A percentile compares a stretch with the other conserved stretches of the same genome.
phyloP scores from a whole-genome alignment of 2,329 filamentous ascomycete species.

The Bipolaris oryzae region DNA sequence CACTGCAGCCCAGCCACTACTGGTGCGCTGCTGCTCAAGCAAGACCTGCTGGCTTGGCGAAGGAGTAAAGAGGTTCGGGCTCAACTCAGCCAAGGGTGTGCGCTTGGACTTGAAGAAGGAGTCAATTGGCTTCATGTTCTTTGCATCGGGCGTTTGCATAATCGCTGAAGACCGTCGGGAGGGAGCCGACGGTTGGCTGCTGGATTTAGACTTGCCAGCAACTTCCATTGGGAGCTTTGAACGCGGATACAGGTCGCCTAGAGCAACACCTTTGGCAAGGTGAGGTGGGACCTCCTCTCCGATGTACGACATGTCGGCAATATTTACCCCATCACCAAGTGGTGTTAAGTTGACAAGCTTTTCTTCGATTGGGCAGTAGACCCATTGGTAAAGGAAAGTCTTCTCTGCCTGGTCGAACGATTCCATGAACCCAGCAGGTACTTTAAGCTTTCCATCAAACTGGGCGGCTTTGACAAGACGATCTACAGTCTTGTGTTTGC shows the following conservation, averaged over 20 bases:
- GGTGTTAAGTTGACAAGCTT: slow-evolving; percentile 77
- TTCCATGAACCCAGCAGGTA: slow-evolving; percentile 81
- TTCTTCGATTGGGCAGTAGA: slow-evolving; percentile 79
- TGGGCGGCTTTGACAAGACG: slow-evolving; percentile 80
- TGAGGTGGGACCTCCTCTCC: slow-evolving; percentile 73
- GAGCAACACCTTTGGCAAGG: slow-evolving; percentile 75
- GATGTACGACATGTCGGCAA: slow-evolving; percentile 79
- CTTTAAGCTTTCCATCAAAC: slow-evolving; percentile 83
- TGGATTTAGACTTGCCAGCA: slow-evolving; percentile 41
- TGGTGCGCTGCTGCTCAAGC: slow-evolving; percentile 58
- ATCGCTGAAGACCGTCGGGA: slow-evolving; percentile 32
- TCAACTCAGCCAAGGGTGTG: slow-evolving; percentile 68
- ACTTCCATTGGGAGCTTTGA: slow-evolving; percentile 70
- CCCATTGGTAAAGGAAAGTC: slow-evolving; percentile 93
- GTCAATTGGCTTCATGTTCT: slow-evolving; percentile 66
- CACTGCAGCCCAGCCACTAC: slow-evolving; percentile 61
- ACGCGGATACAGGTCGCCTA: slow-evolving; percentile 85
- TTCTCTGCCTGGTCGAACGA: slow-evolving; percentile 85
- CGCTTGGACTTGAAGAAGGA: slow-evolving; percentile 70
- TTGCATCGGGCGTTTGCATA: slow-evolving; percentile 57
- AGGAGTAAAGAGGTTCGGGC: slow-evolving; percentile 70
- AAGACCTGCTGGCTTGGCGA: slow-evolving; percentile 68
- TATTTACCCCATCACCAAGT: slow-evolving; percentile 65
- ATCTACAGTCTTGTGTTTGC: slow-evolving; percentile 88
- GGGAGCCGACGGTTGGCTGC: slow-evolving; percentile 47